phyloP scores from a whole-genome alignment of 768 basidiomycete species.

The Rhodotorula babjevae region DNA sequence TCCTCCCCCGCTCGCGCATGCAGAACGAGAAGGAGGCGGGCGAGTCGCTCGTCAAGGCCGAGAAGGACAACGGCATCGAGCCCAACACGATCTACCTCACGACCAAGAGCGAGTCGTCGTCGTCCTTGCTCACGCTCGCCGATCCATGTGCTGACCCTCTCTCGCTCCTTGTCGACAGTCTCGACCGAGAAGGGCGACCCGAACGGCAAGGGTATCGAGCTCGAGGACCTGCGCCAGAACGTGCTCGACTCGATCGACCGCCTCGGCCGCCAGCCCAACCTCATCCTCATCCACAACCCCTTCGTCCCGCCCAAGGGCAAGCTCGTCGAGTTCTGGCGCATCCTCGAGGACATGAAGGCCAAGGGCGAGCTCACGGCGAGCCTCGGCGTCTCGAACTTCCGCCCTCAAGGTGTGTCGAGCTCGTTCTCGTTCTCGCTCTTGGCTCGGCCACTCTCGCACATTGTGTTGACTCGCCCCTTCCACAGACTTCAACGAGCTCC shows the following conservation, averaged over 20 bases:
- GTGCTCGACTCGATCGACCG: conserved; percentile 40
- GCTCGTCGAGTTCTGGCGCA: conserved; percentile 38
- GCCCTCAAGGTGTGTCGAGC: no score
- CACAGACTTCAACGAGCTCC: conserved; percentile 43
- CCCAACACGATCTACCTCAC: conserved; percentile 43
- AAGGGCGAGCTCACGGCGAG: conserved; percentile 42
- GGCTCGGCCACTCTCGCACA: no score
- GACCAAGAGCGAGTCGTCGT: conserved; percentile 41
- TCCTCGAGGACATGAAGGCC: conserved; percentile 42
- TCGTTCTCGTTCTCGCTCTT: no score
- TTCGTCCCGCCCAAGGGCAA: conserved; percentile 38
- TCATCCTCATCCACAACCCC: conserved; percentile 47
- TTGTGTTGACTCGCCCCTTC: no score
- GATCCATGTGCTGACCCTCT: background rate
- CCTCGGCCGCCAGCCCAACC: conserved; percentile 42
- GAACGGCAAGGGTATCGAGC: conserved; percentile 5
- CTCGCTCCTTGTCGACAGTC: conserved; percentile 3
- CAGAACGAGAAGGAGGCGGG: conserved; percentile 43
- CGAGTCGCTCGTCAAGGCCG: conserved; percentile 26
- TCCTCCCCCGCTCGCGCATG: conserved; percentile 14
- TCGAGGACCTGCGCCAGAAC: conserved; percentile 38
- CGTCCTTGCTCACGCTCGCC: no score
- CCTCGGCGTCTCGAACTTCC: conserved; percentile 46
- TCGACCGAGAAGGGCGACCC: conserved; percentile 25
- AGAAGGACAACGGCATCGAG: conserved; percentile 12